Percentiles rank a stretch among this genome's conserved stretches.
phyloP scores from a whole-genome alignment of 352 stramenopile genomes.

The Phytophthora meadii region DNA sequence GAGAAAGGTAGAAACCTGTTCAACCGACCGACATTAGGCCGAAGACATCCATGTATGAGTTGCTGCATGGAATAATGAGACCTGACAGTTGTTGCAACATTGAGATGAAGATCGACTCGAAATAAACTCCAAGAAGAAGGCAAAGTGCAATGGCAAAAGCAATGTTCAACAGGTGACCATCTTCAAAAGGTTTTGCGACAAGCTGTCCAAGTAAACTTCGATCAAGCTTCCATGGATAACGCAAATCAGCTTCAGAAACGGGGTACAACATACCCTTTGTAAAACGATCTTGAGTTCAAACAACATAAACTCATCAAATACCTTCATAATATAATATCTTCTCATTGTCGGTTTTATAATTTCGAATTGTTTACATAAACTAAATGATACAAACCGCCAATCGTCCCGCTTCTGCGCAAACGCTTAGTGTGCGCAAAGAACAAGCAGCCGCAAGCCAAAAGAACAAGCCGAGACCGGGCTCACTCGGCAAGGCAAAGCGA shows the following conservation, averaged over 20 bases:
- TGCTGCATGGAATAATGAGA: background rate
- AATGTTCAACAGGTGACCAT: background rate
- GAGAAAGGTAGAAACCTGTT: background rate
- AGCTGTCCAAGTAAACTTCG: conserved; percentile 12
- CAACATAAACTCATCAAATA: too few species aligned
- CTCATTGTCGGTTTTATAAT: too few species aligned
- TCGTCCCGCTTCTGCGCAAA: conserved; percentile 13
- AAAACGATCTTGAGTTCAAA: background rate
- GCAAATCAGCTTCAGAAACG: conserved; percentile 19
- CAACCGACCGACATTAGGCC: too few species aligned
- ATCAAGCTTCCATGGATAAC: conserved; percentile 11
- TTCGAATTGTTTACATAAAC: background rate
- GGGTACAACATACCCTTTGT: background rate
- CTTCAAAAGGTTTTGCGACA: conserved; percentile 5
- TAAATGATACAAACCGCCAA: background rate
- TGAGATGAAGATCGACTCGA: too few species aligned
- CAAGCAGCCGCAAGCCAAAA: conserved; percentile 1
- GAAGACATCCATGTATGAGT: background rate
- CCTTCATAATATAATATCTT: too few species aligned
- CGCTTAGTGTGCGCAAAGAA: conserved; percentile 26
- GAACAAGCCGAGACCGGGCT: conserved; percentile 9
- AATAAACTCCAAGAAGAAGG: too few species aligned
- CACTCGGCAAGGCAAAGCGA: conserved; percentile 27
- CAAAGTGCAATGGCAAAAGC: background rate
- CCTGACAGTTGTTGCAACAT: background rate